These are phyloP conservation scores for Prunus persica DNA, from an alignment of 306 rosid genomes.

Conservation along the genomic window Prunus_persica_NCBIv2 NC_034014.1:10789001-10789500, in stretches of 20 bases:
- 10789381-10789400: constrained; percentile 68
- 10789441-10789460: not conserved
- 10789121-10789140: no score
- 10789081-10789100: no score
- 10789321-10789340: not conserved
- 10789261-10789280: no score
- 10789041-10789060: no score
- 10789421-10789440: constrained; percentile 1
- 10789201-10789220: not conserved
- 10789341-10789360: not conserved
- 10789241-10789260: no score
- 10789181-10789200: not conserved
- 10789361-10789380: constrained; percentile 49
- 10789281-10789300: no score
- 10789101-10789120: no score
- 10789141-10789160: no score
- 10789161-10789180: no score
- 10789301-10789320: not conserved
- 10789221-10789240: not conserved
- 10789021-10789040: not conserved
- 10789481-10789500: not conserved
- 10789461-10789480: not conserved
- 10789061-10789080: no score
- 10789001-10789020: not conserved
- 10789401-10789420: constrained; percentile 49